A percentile compares a stretch with the other conserved stretches of the same genome.
Evolutionary conservation across 2,329 filamentous ascomycete genomes (phyloP).

Genomic region (Graphium sp.): DNA sequence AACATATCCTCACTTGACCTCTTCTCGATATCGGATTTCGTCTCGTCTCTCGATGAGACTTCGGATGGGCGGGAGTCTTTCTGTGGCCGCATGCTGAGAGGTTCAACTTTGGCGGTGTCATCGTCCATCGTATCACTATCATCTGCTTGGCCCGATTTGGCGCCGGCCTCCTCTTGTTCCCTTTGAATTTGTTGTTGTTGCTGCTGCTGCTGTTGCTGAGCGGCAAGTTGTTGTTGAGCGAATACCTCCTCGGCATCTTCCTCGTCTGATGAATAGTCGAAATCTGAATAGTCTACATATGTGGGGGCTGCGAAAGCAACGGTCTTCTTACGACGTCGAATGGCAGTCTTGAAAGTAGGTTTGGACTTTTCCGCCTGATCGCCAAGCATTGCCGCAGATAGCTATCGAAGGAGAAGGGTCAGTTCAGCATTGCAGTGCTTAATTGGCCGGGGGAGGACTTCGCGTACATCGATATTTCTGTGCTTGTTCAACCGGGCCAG

Average conservation of each 20-base stretch:
- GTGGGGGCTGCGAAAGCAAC: constrained; percentile 76
- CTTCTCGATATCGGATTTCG: constrained; percentile 8
- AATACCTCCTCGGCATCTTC: constrained; percentile 30
- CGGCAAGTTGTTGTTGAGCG: constrained; percentile 14
- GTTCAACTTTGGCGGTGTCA: constrained; percentile 37
- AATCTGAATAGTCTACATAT: constrained; percentile 75
- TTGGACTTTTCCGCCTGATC: constrained; percentile 61
- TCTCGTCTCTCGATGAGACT: constrained; percentile 6
- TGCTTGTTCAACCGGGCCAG: constrained; percentile 92
- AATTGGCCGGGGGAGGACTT: no score
- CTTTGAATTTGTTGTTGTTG: constrained; percentile 12
- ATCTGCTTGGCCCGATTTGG: constrained; percentile 13
- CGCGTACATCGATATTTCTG: constrained; percentile 86
- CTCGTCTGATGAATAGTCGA: constrained; percentile 76
- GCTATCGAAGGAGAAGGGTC: constrained; percentile 20
- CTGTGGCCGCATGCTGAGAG: constrained; percentile 26
- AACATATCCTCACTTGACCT: constrained; percentile 51
- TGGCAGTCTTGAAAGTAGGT: constrained; percentile 68
- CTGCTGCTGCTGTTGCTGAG: constrained; percentile 14
- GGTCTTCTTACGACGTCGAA: constrained; percentile 70
- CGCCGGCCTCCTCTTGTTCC: constrained; percentile 11
- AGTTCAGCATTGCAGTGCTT: no score
- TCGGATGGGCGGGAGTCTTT: constrained; percentile 18
- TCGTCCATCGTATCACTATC: constrained; percentile 20
- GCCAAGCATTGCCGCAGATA: constrained; percentile 45